Percentiles rank a stretch among this genome's conserved stretches.
phyloP scores from a whole-genome alignment of 192 early-diverging fungal species.

The Backusella psychrophila region DNA sequence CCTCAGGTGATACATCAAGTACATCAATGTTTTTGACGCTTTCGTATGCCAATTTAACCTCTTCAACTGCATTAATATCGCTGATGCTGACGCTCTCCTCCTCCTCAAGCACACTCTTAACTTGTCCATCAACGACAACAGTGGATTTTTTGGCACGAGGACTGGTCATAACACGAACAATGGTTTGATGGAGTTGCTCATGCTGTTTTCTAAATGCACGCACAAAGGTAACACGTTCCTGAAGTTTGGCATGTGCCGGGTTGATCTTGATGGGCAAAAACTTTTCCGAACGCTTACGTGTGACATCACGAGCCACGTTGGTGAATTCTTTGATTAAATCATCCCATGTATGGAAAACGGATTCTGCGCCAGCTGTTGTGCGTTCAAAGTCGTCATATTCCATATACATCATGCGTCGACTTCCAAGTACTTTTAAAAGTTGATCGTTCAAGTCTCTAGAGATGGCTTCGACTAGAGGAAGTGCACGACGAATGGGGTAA shows the following conservation, averaged over 20 bases:
- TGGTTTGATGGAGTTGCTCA: conserved; percentile 96
- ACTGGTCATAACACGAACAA: conserved; percentile 86
- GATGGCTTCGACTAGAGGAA: conserved; percentile 93
- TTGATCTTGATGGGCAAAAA: conserved; percentile 95
- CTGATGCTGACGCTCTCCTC: conserved; percentile 53
- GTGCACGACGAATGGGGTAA: conserved; percentile 88
- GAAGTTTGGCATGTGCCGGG: conserved; percentile 85
- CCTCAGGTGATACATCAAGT: conserved; percentile 90
- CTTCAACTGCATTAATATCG: conserved; percentile 79
- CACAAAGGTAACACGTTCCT: conserved; percentile 92
- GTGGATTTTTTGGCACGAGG: conserved; percentile 42
- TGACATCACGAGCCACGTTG: conserved; percentile 91
- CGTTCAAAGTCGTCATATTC: conserved; percentile 90
- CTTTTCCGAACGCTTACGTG: conserved; percentile 86
- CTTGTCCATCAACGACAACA: conserved; percentile 34
- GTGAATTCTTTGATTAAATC: conserved; percentile 94
- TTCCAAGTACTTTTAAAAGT: conserved; percentile 82
- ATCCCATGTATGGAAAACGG: conserved; percentile 94
- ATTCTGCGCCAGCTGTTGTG: conserved; percentile 77
- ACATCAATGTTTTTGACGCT: conserved; percentile 92
- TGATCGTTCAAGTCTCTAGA: conserved; percentile 95
- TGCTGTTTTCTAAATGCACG: conserved; percentile 93
- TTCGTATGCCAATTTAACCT: conserved; percentile 90
- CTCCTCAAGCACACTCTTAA: conserved; percentile 38
- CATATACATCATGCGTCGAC: conserved; percentile 92